phyloP scores from a whole-genome alignment of 192 early-diverging fungal species.

The Coemansia sp. region DNA sequence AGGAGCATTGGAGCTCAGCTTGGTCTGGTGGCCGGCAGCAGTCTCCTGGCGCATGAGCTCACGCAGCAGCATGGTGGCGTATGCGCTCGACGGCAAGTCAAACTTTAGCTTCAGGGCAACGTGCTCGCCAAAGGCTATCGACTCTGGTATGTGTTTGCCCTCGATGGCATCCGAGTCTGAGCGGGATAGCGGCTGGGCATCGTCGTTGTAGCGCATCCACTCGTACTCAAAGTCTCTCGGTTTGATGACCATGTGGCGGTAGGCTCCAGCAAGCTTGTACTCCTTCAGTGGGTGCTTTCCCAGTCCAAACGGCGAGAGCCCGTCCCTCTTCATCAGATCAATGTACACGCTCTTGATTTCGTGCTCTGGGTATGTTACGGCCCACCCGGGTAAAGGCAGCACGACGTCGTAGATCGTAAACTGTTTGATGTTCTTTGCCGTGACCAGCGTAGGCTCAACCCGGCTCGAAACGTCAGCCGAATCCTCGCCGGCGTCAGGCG shows the following conservation, averaged over 20 bases:
- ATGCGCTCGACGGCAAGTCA: conserved; percentile 76
- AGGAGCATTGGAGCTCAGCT: conserved; percentile 19
- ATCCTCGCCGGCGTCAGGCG: conserved; percentile 28
- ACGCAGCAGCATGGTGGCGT: conserved; percentile 96
- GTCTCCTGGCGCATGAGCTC: conserved; percentile 77
- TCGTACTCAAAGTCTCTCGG: conserved; percentile 61
- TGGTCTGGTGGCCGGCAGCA: conserved; percentile 54
- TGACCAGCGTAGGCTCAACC: conserved; percentile 56
- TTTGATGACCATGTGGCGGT: conserved; percentile 60
- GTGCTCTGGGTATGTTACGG: conserved; percentile 77
- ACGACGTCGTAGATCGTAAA: conserved; percentile 89
- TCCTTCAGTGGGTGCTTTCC: conserved; percentile 58
- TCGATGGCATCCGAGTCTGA: conserved; percentile 66
- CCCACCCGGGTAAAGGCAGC: conserved; percentile 83
- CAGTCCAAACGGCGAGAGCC: conserved; percentile 67
- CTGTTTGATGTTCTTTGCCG: conserved; percentile 61
- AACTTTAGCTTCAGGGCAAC: conserved; percentile 74
- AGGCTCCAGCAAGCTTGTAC: conserved; percentile 63
- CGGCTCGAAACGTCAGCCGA: conserved; percentile 17
- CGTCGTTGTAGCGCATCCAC: conserved; percentile 66
- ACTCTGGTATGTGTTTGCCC: conserved; percentile 41
- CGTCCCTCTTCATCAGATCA: conserved; percentile 69
- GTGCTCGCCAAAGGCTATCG: conserved; percentile 60
- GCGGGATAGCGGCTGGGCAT: conserved; percentile 52
- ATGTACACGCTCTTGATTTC: conserved; percentile 62